Conservation (phyloP, 257 asterid genomes). For the Nyctanthes arbortristis region DNA sequence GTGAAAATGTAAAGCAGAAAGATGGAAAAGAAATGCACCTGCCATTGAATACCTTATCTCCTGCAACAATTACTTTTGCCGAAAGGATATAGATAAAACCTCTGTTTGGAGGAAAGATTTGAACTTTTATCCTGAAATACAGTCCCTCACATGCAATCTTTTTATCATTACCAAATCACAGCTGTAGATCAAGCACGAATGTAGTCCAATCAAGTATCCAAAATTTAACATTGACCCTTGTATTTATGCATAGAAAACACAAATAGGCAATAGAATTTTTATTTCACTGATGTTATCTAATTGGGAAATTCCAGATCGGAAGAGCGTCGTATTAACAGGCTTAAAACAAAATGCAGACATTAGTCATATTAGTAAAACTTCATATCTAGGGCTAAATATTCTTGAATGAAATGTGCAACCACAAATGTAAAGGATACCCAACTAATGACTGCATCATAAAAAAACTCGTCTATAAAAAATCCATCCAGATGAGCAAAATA, state of each 20-base stretch:
- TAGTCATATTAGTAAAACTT: background rate
- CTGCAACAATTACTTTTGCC: constrained; percentile 39
- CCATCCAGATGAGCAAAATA: constrained; percentile 9
- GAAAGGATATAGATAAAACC: constrained; percentile 29
- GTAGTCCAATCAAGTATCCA: constrained; percentile 13
- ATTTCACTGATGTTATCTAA: background rate
- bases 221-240: background rate
- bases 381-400: background rate
- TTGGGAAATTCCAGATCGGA: background rate
- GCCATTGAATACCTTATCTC: constrained; percentile 34
- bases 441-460: background rate
- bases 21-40: constrained; percentile 19
- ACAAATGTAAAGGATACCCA: background rate
- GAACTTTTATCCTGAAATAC: constrained; percentile 15
- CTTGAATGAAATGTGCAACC: background rate
- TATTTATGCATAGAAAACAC: background rate
- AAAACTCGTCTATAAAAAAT: constrained; percentile 15
- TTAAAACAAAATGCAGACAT: background rate
- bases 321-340: background rate
- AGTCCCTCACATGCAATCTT: constrained; percentile 24
- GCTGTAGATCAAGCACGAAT: constrained; percentile 9
- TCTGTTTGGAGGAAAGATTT: constrained; percentile 18
- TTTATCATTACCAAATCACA: constrained; percentile 9
- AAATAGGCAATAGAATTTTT: background rate
- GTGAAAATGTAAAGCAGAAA: constrained; percentile 15